Evolutionary conservation across 306 rosid genomes (phyloP).

Genomic region (Acacia confusa): DNA sequence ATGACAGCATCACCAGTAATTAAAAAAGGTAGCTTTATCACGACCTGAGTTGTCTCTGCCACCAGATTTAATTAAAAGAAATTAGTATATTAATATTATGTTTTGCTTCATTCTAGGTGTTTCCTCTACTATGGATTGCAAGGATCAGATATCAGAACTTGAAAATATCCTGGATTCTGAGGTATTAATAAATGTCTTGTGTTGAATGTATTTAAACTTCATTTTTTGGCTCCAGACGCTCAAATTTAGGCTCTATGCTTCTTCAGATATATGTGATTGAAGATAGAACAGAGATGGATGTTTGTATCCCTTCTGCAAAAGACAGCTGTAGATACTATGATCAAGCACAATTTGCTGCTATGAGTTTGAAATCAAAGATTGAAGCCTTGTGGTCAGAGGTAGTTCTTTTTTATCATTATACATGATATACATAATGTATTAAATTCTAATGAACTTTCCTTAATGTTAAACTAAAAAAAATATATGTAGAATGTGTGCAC

Average conservation of each 20-base stretch:
- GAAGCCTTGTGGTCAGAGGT: constrained; percentile 79
- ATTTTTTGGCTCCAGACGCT: constrained; percentile 13
- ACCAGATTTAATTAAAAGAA: constrained; percentile 3
- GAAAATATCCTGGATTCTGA: constrained; percentile 74
- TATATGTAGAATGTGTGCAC: not conserved
- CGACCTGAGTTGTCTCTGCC: constrained; percentile 17
- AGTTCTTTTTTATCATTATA: constrained; percentile 18
- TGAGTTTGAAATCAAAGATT: constrained; percentile 65
- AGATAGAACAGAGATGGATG: constrained; percentile 68
- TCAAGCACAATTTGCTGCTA: constrained; percentile 40
- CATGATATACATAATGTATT: not conserved
- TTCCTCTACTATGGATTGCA: constrained; percentile 64
- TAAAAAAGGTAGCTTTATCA: constrained; percentile 60
- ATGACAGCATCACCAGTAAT: constrained; percentile 93
- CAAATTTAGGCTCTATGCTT: constrained; percentile 22
- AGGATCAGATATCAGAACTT: constrained; percentile 75
- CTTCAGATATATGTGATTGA: constrained; percentile 65
- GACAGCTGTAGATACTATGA: constrained; percentile 66
- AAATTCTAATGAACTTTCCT: not conserved
- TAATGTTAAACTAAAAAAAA: not conserved
- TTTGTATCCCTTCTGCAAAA: constrained; percentile 60
- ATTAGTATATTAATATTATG: constrained; percentile 14
- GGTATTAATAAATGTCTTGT: constrained; percentile 44
- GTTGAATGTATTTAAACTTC: constrained; percentile 6
- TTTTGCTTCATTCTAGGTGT: constrained; percentile 51